phyloP scores from a whole-genome alignment of 345 rosid genomes.

The Lepidium sativum region DNA sequence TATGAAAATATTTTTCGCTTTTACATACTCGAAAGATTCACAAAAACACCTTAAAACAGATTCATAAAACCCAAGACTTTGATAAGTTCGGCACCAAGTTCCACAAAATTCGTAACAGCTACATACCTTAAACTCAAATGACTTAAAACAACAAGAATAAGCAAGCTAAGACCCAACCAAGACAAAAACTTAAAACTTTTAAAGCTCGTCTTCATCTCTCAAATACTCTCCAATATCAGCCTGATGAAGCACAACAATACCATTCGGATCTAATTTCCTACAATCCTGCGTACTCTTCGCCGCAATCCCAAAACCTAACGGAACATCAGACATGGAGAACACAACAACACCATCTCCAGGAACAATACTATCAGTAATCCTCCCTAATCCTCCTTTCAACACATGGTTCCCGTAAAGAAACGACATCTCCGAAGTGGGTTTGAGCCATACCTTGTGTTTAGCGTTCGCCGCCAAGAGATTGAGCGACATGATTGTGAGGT shows the following conservation, averaged over 20 bases:
- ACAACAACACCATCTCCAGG: slow-evolving; percentile 86
- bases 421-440: slow-evolving; percentile 93
- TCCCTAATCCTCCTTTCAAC: slow-evolving; percentile 79
- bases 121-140: neutral
- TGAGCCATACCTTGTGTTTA: slow-evolving; percentile 87
- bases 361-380: slow-evolving; percentile 70
- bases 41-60: neutral
- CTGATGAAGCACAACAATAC: slow-evolving; percentile 75
- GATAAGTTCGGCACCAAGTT: slow-evolving; percentile 3
- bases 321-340: slow-evolving; percentile 80
- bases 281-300: slow-evolving; percentile 82
- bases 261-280: slow-evolving; percentile 80
- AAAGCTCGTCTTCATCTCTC: slow-evolving; percentile 89
- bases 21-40: neutral
- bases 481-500: slow-evolving; percentile 56
- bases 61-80: slow-evolving; percentile 6
- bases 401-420: slow-evolving; percentile 88
- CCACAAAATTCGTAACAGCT: slow-evolving; percentile 8
- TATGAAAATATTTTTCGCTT: neutral
- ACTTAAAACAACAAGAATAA: slow-evolving; percentile 10
- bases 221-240: slow-evolving; percentile 83
- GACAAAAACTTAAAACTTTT: slow-evolving; percentile 9
- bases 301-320: slow-evolving; percentile 77
- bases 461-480: slow-evolving; percentile 66
- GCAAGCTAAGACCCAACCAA: neutral